These are phyloP conservation scores for Schizophyllum amplum DNA, from an alignment of 1,284 basidiomycete genomes.

Conservation along the genomic window DNA sequence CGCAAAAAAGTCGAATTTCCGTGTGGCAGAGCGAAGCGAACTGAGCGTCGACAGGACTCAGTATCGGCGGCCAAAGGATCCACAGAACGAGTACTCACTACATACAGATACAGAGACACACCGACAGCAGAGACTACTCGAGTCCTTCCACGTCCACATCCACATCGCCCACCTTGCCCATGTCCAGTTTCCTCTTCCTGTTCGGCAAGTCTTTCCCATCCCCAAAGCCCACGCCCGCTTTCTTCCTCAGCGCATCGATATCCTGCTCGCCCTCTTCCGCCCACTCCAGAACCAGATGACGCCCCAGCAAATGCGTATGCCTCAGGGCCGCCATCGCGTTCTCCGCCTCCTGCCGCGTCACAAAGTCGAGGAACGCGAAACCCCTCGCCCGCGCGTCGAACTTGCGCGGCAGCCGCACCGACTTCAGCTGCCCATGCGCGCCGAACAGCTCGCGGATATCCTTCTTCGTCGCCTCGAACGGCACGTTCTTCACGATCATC, in stretches of 20 bases:
- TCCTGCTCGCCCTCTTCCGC: slow-evolving; percentile 76
- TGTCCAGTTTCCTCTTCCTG: slow-evolving; percentile 57
- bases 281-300: slow-evolving; percentile 94
- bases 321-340: slow-evolving; percentile 77
- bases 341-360: slow-evolving; percentile 80
- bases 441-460: slow-evolving; percentile 86
- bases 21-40: too few species aligned
- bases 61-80: too few species aligned
- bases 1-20: too few species aligned
- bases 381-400: slow-evolving; percentile 82
- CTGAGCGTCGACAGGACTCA: too few species aligned
- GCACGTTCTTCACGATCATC: slow-evolving; percentile 95
- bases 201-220: slow-evolving; percentile 62
- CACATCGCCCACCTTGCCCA: not conserved
- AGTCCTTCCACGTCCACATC: not conserved
- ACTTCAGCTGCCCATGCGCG: slow-evolving; percentile 87
- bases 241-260: slow-evolving; percentile 67
- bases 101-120: too few species aligned
- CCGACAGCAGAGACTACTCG: too few species aligned
- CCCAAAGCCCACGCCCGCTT: slow-evolving; percentile 70
- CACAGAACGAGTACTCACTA: too few species aligned
- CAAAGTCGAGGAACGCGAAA: slow-evolving; percentile 95
- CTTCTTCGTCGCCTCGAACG: slow-evolving; percentile 93
- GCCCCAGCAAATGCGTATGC: slow-evolving; percentile 92
- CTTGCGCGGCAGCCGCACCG: slow-evolving; percentile 82